Evolutionary conservation across 768 basidiomycete species (phyloP), one percentile per base, ranked within the genome.

Genomic region (Boletus vinaceobasis): DNA sequence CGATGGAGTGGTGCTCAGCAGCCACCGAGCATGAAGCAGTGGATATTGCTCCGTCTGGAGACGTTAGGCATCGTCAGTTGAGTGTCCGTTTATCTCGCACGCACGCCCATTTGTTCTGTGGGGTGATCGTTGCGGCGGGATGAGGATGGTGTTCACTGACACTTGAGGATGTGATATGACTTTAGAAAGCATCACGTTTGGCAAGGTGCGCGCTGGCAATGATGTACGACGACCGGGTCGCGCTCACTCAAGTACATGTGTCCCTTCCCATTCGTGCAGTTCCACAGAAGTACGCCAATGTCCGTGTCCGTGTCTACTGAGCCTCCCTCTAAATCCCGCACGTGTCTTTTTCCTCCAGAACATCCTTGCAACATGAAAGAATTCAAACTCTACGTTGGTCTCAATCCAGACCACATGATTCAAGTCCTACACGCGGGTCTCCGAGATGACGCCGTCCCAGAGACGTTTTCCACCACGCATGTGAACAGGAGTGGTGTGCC

Each of bases 291-390:
- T 72, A 57, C 37, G 70, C 55, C 17, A 15, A 14, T 21, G 7
- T 9, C 15, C 8, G 19, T 23, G 23, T 33, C 13, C 21, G 10
- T 31, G 5, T 44, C 29, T 48, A 11, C 48, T 7, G 6, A n/a
- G 13, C 26, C 23, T 27, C 26, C 26, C 27, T 36, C 15, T 38
- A 42, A 55, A 15, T 55, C 46, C 63, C 60, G n/a, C 19, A 17
- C 23, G 8, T 15, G 5, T n/a, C 1, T 40, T 14, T 27, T 15
- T 5, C 13, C 55, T 3, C n/a, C 56, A 91, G 89, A 79, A 19
- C 89, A 91, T 69, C 88, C 88, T 32, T 92, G 90, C 65, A 90
- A 90, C 62, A 85, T 88, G 84, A 89, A 88, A 65, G 87, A 90
- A 52, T 87, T 92, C 75, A 86, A 85, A 66, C 64, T 91, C 11